phyloP scores from a whole-genome alignment of 495 filamentous ascomycete species.

The Hypomontagnella submonticulosa region DNA sequence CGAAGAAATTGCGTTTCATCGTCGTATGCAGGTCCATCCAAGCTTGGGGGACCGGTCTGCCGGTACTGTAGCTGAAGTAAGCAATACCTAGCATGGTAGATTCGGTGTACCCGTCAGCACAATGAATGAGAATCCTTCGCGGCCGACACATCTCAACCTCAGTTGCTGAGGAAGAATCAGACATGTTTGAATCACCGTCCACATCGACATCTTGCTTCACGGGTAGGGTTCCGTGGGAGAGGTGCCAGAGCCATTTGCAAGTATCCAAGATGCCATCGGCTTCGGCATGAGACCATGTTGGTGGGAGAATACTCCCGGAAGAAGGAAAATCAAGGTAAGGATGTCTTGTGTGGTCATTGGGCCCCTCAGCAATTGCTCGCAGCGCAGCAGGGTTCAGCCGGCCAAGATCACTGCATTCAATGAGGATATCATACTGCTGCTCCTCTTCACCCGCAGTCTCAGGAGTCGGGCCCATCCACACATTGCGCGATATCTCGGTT shows the following conservation, averaged over 20 bases:
- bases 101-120: slow-evolving; percentile 96
- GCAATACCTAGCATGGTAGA: slow-evolving; percentile 86
- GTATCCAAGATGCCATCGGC: slow-evolving; percentile 84
- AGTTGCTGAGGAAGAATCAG: slow-evolving; percentile 41
- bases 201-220: slow-evolving; percentile 53
- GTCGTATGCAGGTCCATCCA: slow-evolving; percentile 87
- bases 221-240: slow-evolving; percentile 69
- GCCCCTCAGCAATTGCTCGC: slow-evolving; percentile 54
- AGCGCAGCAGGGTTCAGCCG: slow-evolving; percentile 68
- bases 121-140: slow-evolving; percentile 86
- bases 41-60: slow-evolving; percentile 79
- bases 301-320: slow-evolving; percentile 86
- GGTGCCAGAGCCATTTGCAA: slow-evolving; percentile 87
- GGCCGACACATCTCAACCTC: slow-evolving; percentile 47
- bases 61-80: slow-evolving; percentile 91
- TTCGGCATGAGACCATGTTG: slow-evolving; percentile 80
- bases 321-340: slow-evolving; percentile 87
- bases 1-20: slow-evolving; percentile 92
- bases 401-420: slow-evolving; percentile 89
- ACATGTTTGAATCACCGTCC: slow-evolving; percentile 54
- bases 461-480: slow-evolving; percentile 90
- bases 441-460: slow-evolving; percentile 66
- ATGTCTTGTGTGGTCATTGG: slow-evolving; percentile 50
- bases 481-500: slow-evolving; percentile 86
- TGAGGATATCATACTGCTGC: slow-evolving; percentile 72